Evolutionary conservation across 495 filamentous ascomycete species (phyloP).

Genomic region (Hapsidospora chrysogenum): DNA sequence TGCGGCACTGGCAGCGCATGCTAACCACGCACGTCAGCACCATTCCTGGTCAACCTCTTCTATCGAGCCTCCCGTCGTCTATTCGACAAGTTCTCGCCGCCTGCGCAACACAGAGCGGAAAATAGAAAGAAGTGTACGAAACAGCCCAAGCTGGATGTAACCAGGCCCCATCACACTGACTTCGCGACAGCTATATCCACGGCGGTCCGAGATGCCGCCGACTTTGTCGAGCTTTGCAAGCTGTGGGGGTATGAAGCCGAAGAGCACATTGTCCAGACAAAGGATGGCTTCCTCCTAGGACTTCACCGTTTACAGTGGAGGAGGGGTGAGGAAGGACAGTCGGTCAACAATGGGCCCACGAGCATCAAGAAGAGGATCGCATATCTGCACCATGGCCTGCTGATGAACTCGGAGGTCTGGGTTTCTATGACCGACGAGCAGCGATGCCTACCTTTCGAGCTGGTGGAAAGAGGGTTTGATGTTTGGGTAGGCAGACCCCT

Average conservation of each 20-base stretch:
- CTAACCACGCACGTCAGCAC: conserved; percentile 30
- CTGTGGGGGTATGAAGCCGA: conserved; percentile 83
- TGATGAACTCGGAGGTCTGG: conserved; percentile 99
- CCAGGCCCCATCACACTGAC: conserved; percentile 7
- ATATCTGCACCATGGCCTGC: conserved; percentile 87
- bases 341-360: conserved; percentile 55
- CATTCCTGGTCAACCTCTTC: conserved; percentile 62
- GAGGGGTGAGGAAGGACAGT: conserved; percentile 57
- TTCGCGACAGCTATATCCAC: conserved; percentile 37
- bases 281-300: conserved; percentile 85
- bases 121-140: conserved; percentile 35
- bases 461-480: conserved; percentile 88
- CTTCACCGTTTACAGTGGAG: conserved; percentile 74
- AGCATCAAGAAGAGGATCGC: conserved; percentile 70
- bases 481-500: conserved; percentile 54
- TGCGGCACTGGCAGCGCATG: conserved; percentile 1
- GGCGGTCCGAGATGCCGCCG: conserved; percentile 50
- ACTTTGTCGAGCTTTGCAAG: conserved; percentile 83
- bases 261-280: conserved; percentile 89
- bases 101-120: conserved; percentile 45
- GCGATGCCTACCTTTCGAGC: conserved; percentile 68
- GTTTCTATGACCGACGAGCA: conserved; percentile 79
- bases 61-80: conserved; percentile 65
- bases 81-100: conserved; percentile 64
- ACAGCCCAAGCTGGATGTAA: too few relatives aligned